Evolutionary conservation across 2,329 filamentous ascomycete genomes (phyloP).

Genomic region (Alternaria gansuensis): DNA sequence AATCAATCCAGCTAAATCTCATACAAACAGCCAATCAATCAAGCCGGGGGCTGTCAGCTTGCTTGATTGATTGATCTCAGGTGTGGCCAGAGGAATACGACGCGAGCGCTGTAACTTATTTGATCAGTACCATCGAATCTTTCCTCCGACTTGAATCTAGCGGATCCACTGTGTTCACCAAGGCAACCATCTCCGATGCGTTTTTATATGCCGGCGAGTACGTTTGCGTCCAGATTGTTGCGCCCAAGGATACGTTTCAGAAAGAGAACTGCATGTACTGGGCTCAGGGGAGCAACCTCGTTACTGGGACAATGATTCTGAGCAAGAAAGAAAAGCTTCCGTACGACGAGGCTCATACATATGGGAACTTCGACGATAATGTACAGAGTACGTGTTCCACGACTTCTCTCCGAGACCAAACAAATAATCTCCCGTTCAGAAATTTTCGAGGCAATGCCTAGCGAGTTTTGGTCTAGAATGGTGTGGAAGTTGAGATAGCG

Average conservation of each 20-base stretch:
- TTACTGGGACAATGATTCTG: conserved; percentile 2
- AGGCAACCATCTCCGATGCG: neutral
- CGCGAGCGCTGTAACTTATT: conserved; percentile 4
- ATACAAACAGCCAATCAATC: too few relatives aligned
- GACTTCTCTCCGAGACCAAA: too few relatives aligned
- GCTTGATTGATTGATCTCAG: too few relatives aligned
- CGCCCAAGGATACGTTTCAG: neutral
- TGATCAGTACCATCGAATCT: conserved; percentile 2
- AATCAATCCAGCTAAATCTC: too few relatives aligned
- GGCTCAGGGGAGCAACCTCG: conserved; percentile 1
- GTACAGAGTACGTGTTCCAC: too few relatives aligned
- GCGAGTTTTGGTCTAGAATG: too few relatives aligned
- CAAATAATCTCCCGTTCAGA: too few relatives aligned
- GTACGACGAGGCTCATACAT: neutral
- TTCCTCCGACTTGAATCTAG: neutral
- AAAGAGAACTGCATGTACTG: conserved; percentile 5
- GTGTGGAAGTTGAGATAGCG: too few relatives aligned
- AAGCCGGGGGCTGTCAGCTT: too few relatives aligned
- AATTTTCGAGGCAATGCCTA: too few relatives aligned
- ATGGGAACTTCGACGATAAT: neutral
- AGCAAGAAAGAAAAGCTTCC: conserved; percentile 3
- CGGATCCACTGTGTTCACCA: neutral
- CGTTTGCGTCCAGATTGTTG: conserved; percentile 6
- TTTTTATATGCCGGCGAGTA: neutral
- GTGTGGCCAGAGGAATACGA: too few relatives aligned